A percentile compares a stretch with the other conserved stretches of the same genome.
phyloP scores from a whole-genome alignment of 2,329 filamentous ascomycete species.

The Huntiella omanensis region DNA sequence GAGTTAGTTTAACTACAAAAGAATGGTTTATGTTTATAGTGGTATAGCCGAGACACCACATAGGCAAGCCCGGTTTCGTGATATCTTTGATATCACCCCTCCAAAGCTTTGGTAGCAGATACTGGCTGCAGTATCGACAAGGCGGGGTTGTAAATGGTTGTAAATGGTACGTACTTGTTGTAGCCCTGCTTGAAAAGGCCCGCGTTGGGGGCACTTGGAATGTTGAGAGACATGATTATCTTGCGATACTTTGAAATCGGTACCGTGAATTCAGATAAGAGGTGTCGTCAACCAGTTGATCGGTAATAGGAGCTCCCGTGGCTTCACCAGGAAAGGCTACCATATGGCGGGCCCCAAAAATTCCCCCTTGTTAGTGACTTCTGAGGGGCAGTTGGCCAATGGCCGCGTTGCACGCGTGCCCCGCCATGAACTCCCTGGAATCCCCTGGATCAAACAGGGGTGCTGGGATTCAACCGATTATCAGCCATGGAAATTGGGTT shows the following conservation, averaged over 20 bases:
- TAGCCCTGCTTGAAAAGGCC: conserved; percentile 93
- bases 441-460: conserved; percentile 7
- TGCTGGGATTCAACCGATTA: conserved; percentile 1
- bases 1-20: conserved; percentile 16
- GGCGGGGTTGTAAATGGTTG: conserved; percentile 9
- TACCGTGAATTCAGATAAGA: conserved; percentile 4
- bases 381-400: conserved; percentile 11
- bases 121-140: neutral
- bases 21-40: neutral
- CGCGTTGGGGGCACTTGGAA: conserved; percentile 82
- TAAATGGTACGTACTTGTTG: conserved; percentile 51
- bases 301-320: conserved; percentile 7
- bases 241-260: conserved; percentile 1
- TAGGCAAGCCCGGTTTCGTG: no score
- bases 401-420: conserved; percentile 10
- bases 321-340: conserved; percentile 9
- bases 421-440: conserved; percentile 9
- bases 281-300: conserved; percentile 7
- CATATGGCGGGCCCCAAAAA: conserved; percentile 10
- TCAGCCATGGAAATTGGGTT: neutral
- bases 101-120: conserved; percentile 2
- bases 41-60: neutral
- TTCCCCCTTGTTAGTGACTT: conserved; percentile 7
- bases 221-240: conserved; percentile 71
- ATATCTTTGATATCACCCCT: no score